Base-by-base conservation (phyloP, 441 rosid genomes). In the Arabidopsis lyrata region DNA sequence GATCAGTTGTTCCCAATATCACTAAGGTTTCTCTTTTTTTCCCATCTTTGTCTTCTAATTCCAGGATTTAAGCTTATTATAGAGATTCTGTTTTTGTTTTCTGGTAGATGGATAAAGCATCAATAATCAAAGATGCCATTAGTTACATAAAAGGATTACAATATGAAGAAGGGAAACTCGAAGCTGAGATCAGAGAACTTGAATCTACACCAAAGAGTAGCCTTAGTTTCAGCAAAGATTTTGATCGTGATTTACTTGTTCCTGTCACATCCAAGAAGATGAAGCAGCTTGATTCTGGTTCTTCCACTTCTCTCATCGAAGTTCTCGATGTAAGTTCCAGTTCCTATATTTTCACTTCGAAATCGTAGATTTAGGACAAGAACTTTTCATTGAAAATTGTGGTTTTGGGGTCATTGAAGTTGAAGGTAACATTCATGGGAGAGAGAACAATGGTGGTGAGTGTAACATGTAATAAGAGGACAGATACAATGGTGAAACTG, bases 91-190 rank as follows among this genome's bases (percentile, higher is more conserved):
- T 63, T 57, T 10, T 55, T 47, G 29, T 18, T 8, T 60, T 58
- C 2, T 47, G 75, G 2, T 70, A 95, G 99, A 95, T 95, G 99
- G 99, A 95, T 75, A 95, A 90, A 86, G 99, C 99, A 16, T 95
- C 99, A 13, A 95, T 92, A 77, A 83, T 95, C 70, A 95, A 89
- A 73, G 99, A 95, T 22, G 97, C 99, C 2, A 95, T 95, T 15
- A 87, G 86, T 59, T 92, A 95, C 77, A 92, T 95, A 45, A 85
- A 92, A 74, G 93, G 90, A 42, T 68, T 95, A 74, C 99, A 92
- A 10, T 85, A 86, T 2, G 97, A 89, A 73, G 96, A 95, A 75
- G 81, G 76, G 50, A 85, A 85, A 70, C 86, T 95, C 13, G 86
- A 83, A 60, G 80, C 85, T 8, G 97, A 95, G 83, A 88, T 92